A percentile compares a stretch with the other conserved stretches of the same genome.
Evolutionary conservation across 441 rosid genomes (phyloP).

Genomic region (Populus tomentosa): DNA sequence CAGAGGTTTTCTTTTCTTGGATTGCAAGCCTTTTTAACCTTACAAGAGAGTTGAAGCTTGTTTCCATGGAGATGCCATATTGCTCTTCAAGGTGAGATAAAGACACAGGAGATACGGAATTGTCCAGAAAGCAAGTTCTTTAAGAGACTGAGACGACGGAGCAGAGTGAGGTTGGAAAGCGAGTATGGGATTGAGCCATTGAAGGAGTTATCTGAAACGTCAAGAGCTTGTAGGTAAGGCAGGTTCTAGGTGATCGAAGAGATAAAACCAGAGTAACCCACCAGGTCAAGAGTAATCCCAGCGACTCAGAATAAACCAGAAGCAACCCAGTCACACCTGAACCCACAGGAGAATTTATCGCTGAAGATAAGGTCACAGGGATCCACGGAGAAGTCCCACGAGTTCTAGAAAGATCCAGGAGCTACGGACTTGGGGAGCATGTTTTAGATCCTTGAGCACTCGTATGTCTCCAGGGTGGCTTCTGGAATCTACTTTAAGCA

Average conservation of each 20-base stretch:
- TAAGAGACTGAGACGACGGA: slow-evolving; percentile 16
- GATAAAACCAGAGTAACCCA: slow-evolving; percentile 64
- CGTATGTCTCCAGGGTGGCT: slow-evolving; percentile 48
- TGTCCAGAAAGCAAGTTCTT: slow-evolving; percentile 50
- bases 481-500: slow-evolving; percentile 33
- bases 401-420: slow-evolving; percentile 43
- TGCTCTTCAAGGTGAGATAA: slow-evolving; percentile 53
- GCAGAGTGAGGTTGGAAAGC: slow-evolving; percentile 44
- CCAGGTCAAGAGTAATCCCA: slow-evolving; percentile 59
- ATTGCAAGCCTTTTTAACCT: slow-evolving; percentile 56
- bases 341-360: slow-evolving; percentile 70
- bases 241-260: slow-evolving; percentile 44
- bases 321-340: slow-evolving; percentile 53
- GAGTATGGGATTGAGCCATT: slow-evolving; percentile 52
- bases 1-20: slow-evolving; percentile 57
- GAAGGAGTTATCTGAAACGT: slow-evolving; percentile 56
- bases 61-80: slow-evolving; percentile 36
- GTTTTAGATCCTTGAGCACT: slow-evolving; percentile 8
- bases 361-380: slow-evolving; percentile 69
- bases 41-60: slow-evolving; percentile 40
- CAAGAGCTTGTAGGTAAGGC: slow-evolving; percentile 53
- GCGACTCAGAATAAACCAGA: slow-evolving; percentile 45
- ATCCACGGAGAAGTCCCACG: slow-evolving; percentile 73
- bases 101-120: too few relatives aligned
- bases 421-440: too few relatives aligned